Evolutionary conservation across 2,329 filamentous ascomycete species (phyloP), one percentile per base, ranked within the genome.

Genomic region (Diaporthe aspalathi): DNA sequence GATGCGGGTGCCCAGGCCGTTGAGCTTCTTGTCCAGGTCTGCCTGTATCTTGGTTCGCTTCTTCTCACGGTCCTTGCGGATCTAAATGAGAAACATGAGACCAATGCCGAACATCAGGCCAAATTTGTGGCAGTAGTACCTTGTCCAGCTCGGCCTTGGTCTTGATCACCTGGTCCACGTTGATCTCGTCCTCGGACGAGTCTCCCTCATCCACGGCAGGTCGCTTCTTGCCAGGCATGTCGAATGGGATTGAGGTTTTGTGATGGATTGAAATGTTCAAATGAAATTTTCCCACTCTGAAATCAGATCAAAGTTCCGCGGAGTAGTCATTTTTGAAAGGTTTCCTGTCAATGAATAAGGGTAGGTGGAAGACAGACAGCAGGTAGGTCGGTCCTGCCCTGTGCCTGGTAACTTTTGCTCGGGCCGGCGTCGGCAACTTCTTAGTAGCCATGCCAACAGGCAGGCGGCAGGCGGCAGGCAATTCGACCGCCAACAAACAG

Each of bases 181-280:
- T 73, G 66, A 78, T 77, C 45, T 74, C 69, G 52, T 74, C 68
- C 29, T 66, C 70, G 17, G 71, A 68, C 27, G 71, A 73, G 35
- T 73, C 71, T 7, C 12, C 67, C 7, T 38, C 45, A 12, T 53
- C 45, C 12, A 22, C 69, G 40, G 69, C 65, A 22, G 57, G 65
- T 47, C 65, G 65, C 38, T 73, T 73, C 49, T 49, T 67, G n/a
- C 50, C 56, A 16, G 71, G 63, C 71, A 73, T 73, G 56, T 66
- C 65, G 38, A 63, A 45, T 68, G 53, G 29, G 11, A 29, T n/a
- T 38, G 29, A 14, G 29, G 14, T 22, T 14, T 38, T 45, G n/a
- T 5, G 29, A 38, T 12, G 45, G 43, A 65, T 2, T 1, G 12
- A 5, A 38, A 20, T 12, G 11, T 22, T 49, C 12, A 4, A 62